Percentiles rank a stretch among this genome's conserved stretches.
These are phyloP conservation scores for Epichloe glyceriae DNA, from an alignment of 2,329 filamentous ascomycete species.

Conservation along the genomic window DNA sequence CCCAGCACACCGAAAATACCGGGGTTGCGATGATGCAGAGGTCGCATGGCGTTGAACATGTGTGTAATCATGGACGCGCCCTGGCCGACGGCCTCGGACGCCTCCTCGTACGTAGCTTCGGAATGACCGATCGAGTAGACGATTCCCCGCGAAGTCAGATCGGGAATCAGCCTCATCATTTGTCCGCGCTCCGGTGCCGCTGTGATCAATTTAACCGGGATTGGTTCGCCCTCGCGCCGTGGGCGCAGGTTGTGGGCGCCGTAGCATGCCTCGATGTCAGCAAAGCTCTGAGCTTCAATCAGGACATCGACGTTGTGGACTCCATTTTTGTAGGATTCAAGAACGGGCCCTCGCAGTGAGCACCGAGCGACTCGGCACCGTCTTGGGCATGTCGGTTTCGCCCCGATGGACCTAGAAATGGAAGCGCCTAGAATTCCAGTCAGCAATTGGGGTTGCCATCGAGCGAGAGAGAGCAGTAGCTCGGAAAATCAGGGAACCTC, in stretches of 20 bases:
- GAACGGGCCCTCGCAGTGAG: slow-evolving; percentile 86
- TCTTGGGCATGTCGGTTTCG: slow-evolving; percentile 43
- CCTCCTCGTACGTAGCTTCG: slow-evolving; percentile 76
- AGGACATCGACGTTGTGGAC: slow-evolving; percentile 69
- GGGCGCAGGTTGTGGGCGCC: slow-evolving; percentile 52
- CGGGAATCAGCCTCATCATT: slow-evolving; percentile 56
- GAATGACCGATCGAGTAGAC: slow-evolving; percentile 76
- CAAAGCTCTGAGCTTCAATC: slow-evolving; percentile 46
- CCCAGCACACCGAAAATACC: slow-evolving; percentile 81
- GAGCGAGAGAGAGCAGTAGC: background rate
- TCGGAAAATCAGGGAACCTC: slow-evolving; percentile 3
- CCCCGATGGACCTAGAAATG: slow-evolving; percentile 63
- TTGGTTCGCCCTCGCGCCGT: slow-evolving; percentile 19
- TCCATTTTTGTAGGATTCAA: slow-evolving; percentile 73
- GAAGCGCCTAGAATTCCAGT: slow-evolving; percentile 41
- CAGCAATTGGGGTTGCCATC: background rate
- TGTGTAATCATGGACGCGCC: slow-evolving; percentile 87
- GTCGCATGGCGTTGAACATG: slow-evolving; percentile 87
- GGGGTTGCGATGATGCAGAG: slow-evolving; percentile 80
- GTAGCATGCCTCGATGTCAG: slow-evolving; percentile 59
- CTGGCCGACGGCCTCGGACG: slow-evolving; percentile 53
- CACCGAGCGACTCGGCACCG: slow-evolving; percentile 77
- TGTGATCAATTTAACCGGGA: slow-evolving; percentile 65
- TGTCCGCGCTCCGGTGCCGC: slow-evolving; percentile 69
- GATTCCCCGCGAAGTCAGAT: slow-evolving; percentile 52